phyloP scores from a whole-genome alignment of 768 basidiomycete species.

The Gymnopilus dilepis region DNA sequence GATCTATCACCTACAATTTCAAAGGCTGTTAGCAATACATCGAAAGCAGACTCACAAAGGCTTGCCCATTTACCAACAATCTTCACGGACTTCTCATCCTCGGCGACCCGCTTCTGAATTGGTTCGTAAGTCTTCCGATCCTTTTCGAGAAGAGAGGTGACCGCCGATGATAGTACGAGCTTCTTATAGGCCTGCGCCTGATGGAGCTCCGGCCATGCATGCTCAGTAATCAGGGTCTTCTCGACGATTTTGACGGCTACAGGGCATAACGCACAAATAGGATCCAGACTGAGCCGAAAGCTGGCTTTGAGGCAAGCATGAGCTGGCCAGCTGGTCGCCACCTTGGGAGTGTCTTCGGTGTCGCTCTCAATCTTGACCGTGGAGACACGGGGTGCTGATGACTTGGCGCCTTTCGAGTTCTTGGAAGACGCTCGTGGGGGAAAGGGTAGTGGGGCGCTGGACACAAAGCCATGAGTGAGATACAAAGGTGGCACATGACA shows the following conservation, averaged over 20 bases:
- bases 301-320: background rate
- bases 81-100: conserved; percentile 7
- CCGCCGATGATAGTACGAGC: background rate
- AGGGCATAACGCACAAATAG: background rate
- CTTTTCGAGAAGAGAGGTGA: background rate
- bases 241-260: conserved; percentile 7
- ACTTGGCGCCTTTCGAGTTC: too few species aligned
- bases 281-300: background rate
- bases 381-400: too few species aligned
- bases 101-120: background rate
- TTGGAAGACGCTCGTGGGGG: too few species aligned
- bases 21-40: background rate
- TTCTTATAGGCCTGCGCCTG: background rate
- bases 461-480: too few species aligned
- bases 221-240: background rate
- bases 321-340: too few species aligned
- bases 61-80: conserved; percentile 11
- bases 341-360: too few species aligned
- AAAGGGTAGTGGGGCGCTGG: too few species aligned
- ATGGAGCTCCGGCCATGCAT: conserved; percentile 9
- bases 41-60: background rate
- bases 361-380: background rate
- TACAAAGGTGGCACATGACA: too few species aligned
- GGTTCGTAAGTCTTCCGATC: background rate
- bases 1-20: conserved; percentile 16